Percentiles rank a stretch among this genome's conserved stretches.
Conservation (phyloP, 2,329 filamentous ascomycete species). For the Claviceps pusilla region DNA sequence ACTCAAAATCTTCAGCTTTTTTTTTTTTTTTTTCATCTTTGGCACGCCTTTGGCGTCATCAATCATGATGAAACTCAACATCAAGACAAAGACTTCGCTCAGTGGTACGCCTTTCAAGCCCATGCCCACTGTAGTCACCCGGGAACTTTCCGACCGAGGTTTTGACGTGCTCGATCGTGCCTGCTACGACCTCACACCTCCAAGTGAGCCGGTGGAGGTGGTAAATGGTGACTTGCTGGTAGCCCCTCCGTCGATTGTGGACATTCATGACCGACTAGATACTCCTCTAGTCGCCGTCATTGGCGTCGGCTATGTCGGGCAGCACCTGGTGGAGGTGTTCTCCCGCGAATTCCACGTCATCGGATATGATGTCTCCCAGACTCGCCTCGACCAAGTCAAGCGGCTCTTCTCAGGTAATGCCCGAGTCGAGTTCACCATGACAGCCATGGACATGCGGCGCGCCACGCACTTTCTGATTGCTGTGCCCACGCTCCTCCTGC, state of each 20-base stretch:
- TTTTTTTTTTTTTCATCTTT: not conserved
- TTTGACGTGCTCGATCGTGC: slow-evolving; percentile 8
- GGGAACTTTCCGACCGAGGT: not conserved
- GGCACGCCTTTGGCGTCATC: not conserved
- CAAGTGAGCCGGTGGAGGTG: slow-evolving; percentile 17
- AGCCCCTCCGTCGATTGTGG: slow-evolving; percentile 4
- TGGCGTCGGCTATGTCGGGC: slow-evolving; percentile 38
- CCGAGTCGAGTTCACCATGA: slow-evolving; percentile 23
- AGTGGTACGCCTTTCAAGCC: not conserved
- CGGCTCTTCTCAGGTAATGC: slow-evolving; percentile 13
- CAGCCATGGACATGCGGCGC: slow-evolving; percentile 20
- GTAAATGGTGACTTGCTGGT: slow-evolving; percentile 7
- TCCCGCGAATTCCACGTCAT: slow-evolving; percentile 25
- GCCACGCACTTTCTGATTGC: slow-evolving; percentile 39
- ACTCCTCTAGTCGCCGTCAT: slow-evolving; percentile 31
- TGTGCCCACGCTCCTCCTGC: slow-evolving; percentile 34
- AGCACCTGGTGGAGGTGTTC: slow-evolving; percentile 31
- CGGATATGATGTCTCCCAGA: slow-evolving; percentile 32
- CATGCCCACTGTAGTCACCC: not conserved
- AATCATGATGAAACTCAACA: not conserved
- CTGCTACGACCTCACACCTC: slow-evolving; percentile 22
- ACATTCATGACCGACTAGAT: slow-evolving; percentile 4
- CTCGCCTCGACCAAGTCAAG: slow-evolving; percentile 21
- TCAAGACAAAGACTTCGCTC: not conserved
- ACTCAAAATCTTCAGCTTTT: not conserved